Evolutionary conservation across 2,329 filamentous ascomycete species (phyloP).

Genomic region (Neoascochyta sp.): DNA sequence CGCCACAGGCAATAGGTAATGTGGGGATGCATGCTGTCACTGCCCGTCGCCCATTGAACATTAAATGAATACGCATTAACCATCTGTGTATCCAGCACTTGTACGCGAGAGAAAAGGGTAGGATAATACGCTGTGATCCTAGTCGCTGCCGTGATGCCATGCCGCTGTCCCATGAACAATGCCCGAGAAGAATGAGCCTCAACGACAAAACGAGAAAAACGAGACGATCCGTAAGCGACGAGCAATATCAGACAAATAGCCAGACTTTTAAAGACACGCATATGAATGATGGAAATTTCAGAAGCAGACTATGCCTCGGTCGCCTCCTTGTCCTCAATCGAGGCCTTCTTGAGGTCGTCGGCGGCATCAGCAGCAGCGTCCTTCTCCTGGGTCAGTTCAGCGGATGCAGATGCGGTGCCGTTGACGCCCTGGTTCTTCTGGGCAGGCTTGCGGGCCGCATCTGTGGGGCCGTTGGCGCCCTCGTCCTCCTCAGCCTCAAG

Average conservation of each 20-base stretch:
- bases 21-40: too few species aligned
- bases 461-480: constrained; percentile 52
- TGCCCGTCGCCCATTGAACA: too few species aligned
- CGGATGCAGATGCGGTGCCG: constrained; percentile 49
- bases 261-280: constrained; percentile 11
- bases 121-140: constrained; percentile 15
- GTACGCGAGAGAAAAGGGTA: constrained; percentile 13
- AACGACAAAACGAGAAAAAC: too few species aligned
- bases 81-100: constrained; percentile 16
- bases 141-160: constrained; percentile 18
- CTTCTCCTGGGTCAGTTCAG: constrained; percentile 55
- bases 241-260: constrained; percentile 16
- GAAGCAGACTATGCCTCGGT: constrained; percentile 21
- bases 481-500: constrained; percentile 69
- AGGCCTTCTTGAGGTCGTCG: constrained; percentile 58
- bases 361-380: constrained; percentile 57
- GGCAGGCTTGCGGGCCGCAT: constrained; percentile 53
- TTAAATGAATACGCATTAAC: constrained; percentile 18
- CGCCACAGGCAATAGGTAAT: too few species aligned
- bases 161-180: constrained; percentile 19
- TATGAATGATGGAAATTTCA: constrained; percentile 1
- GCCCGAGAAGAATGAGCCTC: constrained; percentile 14
- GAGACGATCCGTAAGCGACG: constrained; percentile 13
- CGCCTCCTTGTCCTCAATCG: constrained; percentile 52
- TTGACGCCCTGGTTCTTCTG: constrained; percentile 52